Percentiles rank a stretch among this genome's conserved stretches.
Conservation (phyloP, 208 protist genomes). For the Angomonas desouzai region DNA sequence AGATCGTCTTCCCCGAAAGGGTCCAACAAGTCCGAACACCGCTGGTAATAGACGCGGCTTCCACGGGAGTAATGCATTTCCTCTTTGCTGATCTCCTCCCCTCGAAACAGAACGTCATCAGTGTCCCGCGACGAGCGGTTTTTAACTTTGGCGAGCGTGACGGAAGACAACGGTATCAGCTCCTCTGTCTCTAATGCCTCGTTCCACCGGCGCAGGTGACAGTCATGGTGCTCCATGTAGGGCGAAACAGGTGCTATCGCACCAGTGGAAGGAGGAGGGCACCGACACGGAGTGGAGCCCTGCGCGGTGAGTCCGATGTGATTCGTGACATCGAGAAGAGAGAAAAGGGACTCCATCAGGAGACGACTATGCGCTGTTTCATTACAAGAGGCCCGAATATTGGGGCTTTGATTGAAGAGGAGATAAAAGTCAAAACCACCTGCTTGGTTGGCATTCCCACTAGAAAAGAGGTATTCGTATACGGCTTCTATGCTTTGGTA, state of each 20-base stretch:
- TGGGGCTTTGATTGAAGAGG: background rate
- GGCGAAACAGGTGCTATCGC: background rate
- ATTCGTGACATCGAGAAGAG: constrained; percentile 2
- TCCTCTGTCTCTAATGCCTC: background rate
- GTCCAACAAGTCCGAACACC: background rate
- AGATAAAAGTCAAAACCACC: background rate
- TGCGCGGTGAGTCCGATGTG: background rate
- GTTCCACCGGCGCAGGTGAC: background rate
- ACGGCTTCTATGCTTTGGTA: background rate
- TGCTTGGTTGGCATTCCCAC: background rate
- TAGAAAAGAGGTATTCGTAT: background rate
- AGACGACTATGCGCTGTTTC: background rate
- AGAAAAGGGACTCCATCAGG: background rate
- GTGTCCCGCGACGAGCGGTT: background rate
- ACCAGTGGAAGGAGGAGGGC: background rate
- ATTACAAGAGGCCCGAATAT: background rate
- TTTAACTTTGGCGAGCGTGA: background rate
- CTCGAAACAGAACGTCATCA: background rate
- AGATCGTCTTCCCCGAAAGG: background rate
- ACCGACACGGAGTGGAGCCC: background rate
- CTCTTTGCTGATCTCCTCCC: background rate
- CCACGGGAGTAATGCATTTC: background rate
- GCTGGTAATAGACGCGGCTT: background rate
- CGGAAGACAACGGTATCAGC: background rate
- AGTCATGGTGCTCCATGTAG: constrained; percentile 1